A percentile compares a stretch with the other conserved stretches of the same genome.
Conservation (phyloP, 306 rosid species). For the Cicer judaicum region DNA sequence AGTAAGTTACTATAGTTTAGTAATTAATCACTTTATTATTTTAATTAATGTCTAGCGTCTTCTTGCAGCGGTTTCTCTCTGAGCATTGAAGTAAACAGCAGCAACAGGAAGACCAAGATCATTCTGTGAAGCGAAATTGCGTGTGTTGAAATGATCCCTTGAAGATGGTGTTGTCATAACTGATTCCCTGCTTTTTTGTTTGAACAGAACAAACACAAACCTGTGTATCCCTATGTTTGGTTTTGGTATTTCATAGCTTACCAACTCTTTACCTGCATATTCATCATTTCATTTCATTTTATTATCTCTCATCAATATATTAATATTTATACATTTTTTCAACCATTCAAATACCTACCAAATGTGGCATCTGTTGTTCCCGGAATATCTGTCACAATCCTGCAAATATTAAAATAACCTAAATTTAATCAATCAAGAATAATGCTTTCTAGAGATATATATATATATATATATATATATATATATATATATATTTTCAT, state of each 20-base stretch:
- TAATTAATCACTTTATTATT: no score
- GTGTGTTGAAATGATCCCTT: constrained; percentile 80
- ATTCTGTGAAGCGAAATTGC: constrained; percentile 70
- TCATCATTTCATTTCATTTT: neutral
- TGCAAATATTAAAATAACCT: constrained; percentile 40
- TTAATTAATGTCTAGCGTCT: constrained; percentile 56
- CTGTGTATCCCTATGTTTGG: constrained; percentile 96
- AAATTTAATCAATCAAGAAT: neutral
- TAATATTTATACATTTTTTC: neutral
- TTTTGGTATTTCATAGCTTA: constrained; percentile 88
- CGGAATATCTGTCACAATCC: constrained; percentile 97
- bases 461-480: no score
- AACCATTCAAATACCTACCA: constrained; percentile 60
- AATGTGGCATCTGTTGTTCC: constrained; percentile 97
- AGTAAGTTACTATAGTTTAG: no score
- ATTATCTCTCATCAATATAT: neutral
- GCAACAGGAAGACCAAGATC: constrained; percentile 89
- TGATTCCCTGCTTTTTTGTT: constrained; percentile 70
- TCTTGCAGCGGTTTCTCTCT: constrained; percentile 88
- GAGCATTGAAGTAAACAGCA: constrained; percentile 93
- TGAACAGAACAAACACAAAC: constrained; percentile 92
- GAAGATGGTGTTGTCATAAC: constrained; percentile 62
- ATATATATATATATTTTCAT: no score
- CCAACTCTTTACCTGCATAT: constrained; percentile 67
- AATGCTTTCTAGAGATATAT: no score